phyloP scores from a whole-genome alignment of 805 yeast species.

The Cyberlindnera euphorbiae region DNA sequence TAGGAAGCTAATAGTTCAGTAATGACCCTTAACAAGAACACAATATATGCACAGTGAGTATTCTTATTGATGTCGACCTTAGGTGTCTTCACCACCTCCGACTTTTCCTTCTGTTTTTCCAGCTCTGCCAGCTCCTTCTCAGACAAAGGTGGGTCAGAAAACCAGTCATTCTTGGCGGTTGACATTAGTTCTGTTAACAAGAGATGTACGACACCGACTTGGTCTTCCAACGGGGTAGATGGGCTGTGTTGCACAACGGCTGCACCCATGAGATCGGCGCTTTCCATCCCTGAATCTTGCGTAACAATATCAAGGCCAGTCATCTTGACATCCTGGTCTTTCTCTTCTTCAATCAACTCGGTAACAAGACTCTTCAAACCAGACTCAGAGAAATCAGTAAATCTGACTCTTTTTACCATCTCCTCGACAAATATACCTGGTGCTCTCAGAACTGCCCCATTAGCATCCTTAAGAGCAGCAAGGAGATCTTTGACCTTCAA shows the following conservation, averaged over 20 bases:
- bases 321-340: constrained; percentile 20
- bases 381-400: constrained; percentile 39
- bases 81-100: constrained; percentile 23
- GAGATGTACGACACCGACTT: constrained; percentile 59
- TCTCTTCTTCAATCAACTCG: constrained; percentile 15
- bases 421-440: constrained; percentile 45
- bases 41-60: constrained; percentile 56
- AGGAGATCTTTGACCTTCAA: constrained; percentile 41
- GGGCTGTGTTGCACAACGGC: constrained; percentile 4
- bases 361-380: constrained; percentile 27
- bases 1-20: constrained; percentile 75
- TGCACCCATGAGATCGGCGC: too few species aligned
- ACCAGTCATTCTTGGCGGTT: constrained; percentile 37
- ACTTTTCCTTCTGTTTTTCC: constrained; percentile 24
- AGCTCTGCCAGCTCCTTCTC: constrained; percentile 28
- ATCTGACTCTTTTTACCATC: constrained; percentile 36
- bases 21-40: constrained; percentile 62
- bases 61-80: constrained; percentile 41
- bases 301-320: too few species aligned
- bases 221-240: constrained; percentile 15
- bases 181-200: constrained; percentile 64
- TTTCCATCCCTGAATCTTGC: too few species aligned
- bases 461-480: constrained; percentile 43
- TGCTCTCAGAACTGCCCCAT: constrained; percentile 41
- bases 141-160: constrained; percentile 30